These are phyloP conservation scores for Monilinia polystroma DNA, from an alignment of 2,329 filamentous ascomycete species.

Conservation along the genomic window DNA sequence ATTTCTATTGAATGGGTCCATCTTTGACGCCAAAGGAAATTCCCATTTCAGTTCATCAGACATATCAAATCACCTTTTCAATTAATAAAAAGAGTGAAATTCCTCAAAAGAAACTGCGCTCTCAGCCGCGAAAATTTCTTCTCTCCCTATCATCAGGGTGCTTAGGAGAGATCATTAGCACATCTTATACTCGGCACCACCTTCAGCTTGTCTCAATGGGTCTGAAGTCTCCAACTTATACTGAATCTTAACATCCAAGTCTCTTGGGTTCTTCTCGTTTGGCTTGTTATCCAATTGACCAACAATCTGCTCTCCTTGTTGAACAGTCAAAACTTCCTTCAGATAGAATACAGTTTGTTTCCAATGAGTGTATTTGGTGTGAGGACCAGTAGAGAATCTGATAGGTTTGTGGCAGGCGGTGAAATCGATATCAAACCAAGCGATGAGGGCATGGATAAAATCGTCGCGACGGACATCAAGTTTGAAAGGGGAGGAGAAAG, in stretches of 20 bases:
- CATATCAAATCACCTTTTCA: constrained; percentile 1
- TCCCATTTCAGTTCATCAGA: constrained; percentile 14
- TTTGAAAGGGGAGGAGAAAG: constrained; percentile 76
- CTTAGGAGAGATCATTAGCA: constrained; percentile 47
- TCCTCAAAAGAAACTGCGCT: constrained; percentile 37
- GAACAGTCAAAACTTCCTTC: constrained; percentile 86
- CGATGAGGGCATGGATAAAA: constrained; percentile 93
- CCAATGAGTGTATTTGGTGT: constrained; percentile 99
- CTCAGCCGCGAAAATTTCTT: constrained; percentile 39
- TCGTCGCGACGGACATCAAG: constrained; percentile 80
- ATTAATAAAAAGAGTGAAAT: constrained; percentile 13
- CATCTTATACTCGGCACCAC: constrained; percentile 78
- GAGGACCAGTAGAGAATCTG: constrained; percentile 92
- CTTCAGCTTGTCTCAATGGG: constrained; percentile 63
- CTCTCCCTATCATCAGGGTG: background rate
- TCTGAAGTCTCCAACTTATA: constrained; percentile 82
- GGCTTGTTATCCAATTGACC: constrained; percentile 79
- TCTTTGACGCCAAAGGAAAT: constrained; percentile 18
- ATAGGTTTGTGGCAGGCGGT: constrained; percentile 97
- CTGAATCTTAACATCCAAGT: constrained; percentile 85
- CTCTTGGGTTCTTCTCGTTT: constrained; percentile 90
- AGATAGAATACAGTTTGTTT: constrained; percentile 99
- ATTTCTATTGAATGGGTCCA: constrained; percentile 14
- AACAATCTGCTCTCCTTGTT: constrained; percentile 76
- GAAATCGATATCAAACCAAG: constrained; percentile 99